These are phyloP conservation scores for Persicaria tinctoria DNA, from an alignment of 148 eudicot genomes.

Conservation along the genomic window DNA sequence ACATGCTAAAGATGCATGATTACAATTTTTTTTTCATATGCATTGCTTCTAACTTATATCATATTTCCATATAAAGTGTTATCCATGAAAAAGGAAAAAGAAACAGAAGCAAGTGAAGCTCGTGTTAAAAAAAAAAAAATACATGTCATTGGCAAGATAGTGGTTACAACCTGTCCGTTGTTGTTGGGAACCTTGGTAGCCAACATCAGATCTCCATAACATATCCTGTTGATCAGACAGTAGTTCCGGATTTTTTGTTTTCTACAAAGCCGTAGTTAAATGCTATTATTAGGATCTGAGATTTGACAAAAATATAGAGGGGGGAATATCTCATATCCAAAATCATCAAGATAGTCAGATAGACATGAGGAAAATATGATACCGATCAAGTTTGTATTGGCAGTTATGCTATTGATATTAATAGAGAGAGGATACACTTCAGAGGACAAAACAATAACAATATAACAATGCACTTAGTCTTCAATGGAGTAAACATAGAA, in stretches of 20 bases:
- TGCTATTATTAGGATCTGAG: background rate
- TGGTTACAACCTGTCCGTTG: constrained; percentile 4
- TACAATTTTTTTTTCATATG: background rate
- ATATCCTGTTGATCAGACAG: background rate
- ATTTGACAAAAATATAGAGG: background rate
- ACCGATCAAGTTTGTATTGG: background rate
- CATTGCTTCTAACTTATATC: background rate
- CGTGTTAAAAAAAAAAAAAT: background rate
- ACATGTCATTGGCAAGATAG: background rate
- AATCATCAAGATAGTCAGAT: background rate
- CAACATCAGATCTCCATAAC: background rate
- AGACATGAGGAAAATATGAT: background rate
- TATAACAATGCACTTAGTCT: background rate
- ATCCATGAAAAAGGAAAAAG: background rate
- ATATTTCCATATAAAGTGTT: background rate
- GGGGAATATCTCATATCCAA: background rate
- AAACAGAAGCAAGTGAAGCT: background rate
- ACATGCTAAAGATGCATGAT: background rate
- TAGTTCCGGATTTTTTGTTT: background rate
- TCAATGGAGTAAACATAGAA: background rate
- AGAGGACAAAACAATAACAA: background rate
- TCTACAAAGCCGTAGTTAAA: constrained; percentile 1
- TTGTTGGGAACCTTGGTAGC: background rate
- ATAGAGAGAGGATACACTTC: background rate
- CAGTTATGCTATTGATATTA: background rate